A percentile compares a stretch with the other conserved stretches of the same genome.
phyloP scores from a whole-genome alignment of 768 basidiomycete species.

The Mycena chlorophos region DNA sequence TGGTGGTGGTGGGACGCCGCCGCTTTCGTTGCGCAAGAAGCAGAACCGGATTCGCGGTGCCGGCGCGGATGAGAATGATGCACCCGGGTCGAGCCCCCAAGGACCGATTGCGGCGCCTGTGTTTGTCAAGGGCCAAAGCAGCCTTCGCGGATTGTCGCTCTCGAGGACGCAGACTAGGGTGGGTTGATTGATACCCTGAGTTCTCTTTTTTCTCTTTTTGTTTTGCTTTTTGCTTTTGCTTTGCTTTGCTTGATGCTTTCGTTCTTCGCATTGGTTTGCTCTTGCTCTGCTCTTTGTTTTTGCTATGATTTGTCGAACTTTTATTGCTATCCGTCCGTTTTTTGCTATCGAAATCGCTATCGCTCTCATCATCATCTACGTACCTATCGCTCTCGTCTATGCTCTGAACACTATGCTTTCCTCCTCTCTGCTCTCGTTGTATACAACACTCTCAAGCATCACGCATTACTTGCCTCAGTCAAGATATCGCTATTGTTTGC shows the following conservation, averaged over 20 bases:
- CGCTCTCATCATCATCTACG: not conserved
- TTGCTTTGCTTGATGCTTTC: conserved; percentile 15
- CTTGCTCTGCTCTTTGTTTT: conserved; percentile 6
- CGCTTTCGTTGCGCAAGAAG: conserved; percentile 60
- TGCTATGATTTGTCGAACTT: conserved; percentile 1
- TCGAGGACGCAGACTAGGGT: not conserved
- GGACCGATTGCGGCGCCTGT: not conserved
- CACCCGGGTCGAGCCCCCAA: too few species aligned
- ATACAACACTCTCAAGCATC: not conserved
- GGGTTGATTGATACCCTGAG: not conserved
- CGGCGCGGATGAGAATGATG: conserved; percentile 43
- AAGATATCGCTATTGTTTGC: not conserved
- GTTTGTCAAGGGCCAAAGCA: not conserved
- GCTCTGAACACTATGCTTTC: conserved; percentile 2
- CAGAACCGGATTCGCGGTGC: conserved; percentile 38
- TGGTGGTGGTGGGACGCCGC: conserved; percentile 43
- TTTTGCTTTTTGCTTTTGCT: conserved; percentile 11
- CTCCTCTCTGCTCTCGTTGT: conserved; percentile 2
- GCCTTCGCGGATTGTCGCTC: not conserved
- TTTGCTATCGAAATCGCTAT: conserved; percentile 1
- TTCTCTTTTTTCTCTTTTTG: not conserved
- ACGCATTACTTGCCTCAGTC: not conserved
- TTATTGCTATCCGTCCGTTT: conserved; percentile 4
- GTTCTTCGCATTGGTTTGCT: conserved; percentile 6
- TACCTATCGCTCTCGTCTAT: not conserved